These are phyloP conservation scores for Cinnamomum micranthum DNA, from an alignment of 164 flowering plant species.

Conservation along the genomic window DNA sequence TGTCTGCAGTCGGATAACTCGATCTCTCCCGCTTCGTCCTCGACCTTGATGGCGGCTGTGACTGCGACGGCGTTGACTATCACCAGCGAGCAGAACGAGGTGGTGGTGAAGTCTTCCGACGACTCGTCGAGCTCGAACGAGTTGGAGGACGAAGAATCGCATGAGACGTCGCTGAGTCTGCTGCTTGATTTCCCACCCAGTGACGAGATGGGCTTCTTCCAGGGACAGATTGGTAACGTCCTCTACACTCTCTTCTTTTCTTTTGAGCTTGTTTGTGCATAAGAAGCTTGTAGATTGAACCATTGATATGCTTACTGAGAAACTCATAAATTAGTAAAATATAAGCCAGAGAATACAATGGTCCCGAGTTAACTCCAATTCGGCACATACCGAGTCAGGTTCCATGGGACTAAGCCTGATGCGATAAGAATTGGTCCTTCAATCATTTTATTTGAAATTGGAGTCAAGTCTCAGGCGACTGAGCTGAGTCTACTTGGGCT, in stretches of 20 bases:
- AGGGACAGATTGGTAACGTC: constrained; percentile 29
- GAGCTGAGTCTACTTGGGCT: too few species aligned
- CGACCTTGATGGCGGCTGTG: constrained; percentile 35
- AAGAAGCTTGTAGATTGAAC: too few species aligned
- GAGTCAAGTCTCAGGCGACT: too few species aligned
- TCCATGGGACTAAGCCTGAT: too few species aligned
- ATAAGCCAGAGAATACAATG: too few species aligned
- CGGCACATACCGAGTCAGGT: too few species aligned
- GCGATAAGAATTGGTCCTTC: too few species aligned
- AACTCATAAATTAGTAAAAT: too few species aligned
- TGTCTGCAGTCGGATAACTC: constrained; percentile 36
- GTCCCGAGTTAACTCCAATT: too few species aligned
- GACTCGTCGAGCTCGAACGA: constrained; percentile 59
- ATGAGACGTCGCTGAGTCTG: constrained; percentile 63
- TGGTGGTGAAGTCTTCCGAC: neutral
- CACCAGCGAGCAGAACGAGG: constrained; percentile 16
- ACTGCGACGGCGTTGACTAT: constrained; percentile 9
- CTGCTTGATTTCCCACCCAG: constrained; percentile 60
- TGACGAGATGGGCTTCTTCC: constrained; percentile 79
- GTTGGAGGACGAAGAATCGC: constrained; percentile 41
- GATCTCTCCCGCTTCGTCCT: constrained; percentile 49
- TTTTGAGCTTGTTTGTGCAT: too few species aligned
- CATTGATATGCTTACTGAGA: too few species aligned
- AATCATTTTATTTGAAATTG: too few species aligned
- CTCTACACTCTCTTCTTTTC: neutral